Evolutionary conservation across 1,284 basidiomycete species (phyloP).

Genomic region (Neonothopanus nambi): DNA sequence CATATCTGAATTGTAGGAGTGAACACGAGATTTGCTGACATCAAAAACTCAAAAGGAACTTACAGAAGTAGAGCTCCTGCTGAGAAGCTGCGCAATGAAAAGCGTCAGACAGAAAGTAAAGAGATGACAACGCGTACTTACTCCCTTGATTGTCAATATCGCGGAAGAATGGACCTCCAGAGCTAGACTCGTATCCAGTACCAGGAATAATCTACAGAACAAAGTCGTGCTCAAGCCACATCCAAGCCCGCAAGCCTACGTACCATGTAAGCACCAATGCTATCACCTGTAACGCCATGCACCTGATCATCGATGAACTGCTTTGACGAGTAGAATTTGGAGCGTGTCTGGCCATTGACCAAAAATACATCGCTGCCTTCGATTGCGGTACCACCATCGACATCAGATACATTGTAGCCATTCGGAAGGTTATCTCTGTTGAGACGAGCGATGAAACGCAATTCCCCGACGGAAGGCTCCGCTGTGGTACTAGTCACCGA

Average conservation of each 20-base stretch:
- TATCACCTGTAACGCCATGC: constrained; percentile 39
- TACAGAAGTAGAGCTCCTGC: constrained; percentile 36
- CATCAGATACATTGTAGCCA: constrained; percentile 28
- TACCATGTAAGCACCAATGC: constrained; percentile 36
- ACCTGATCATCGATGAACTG: constrained; percentile 43
- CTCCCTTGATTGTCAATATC: constrained; percentile 37
- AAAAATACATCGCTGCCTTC: constrained; percentile 40
- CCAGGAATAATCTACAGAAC: constrained; percentile 33
- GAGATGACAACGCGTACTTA: constrained; percentile 11
- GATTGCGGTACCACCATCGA: constrained; percentile 36
- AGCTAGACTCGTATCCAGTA: constrained; percentile 39
- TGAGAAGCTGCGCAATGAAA: constrained; percentile 21
- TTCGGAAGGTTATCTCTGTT: constrained; percentile 29
- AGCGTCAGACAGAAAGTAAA: not conserved
- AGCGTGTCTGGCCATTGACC: constrained; percentile 37
- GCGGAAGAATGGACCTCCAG: constrained; percentile 43
- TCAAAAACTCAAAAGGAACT: constrained; percentile 12
- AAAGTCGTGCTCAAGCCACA: not conserved
- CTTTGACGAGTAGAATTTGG: constrained; percentile 38
- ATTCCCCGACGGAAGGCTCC: constrained; percentile 38
- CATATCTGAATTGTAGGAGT: constrained; percentile 24
- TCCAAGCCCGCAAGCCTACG: not conserved
- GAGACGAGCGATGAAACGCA: constrained; percentile 42
- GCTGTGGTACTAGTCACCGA: constrained; percentile 24
- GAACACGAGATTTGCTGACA: not conserved